A percentile compares a stretch with the other conserved stretches of the same genome.
Evolutionary conservation across 441 rosid genomes (phyloP).

Genomic region (Pelargonium myrrhifolium): DNA sequence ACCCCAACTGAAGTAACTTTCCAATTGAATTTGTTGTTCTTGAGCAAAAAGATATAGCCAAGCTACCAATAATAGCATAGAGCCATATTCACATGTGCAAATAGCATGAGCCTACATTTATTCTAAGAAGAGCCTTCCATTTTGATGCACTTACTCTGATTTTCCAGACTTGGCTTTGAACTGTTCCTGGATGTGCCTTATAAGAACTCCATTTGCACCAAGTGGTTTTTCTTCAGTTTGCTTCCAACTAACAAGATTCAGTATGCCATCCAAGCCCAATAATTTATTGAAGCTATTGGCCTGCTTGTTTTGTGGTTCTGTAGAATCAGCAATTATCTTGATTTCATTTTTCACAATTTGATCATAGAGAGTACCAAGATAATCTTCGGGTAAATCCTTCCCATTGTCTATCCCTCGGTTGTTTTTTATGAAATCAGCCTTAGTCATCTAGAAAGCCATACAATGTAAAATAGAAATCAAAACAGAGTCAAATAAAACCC

Average conservation of each 20-base stretch:
- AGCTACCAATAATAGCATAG: neutral
- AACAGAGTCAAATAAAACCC: conserved; percentile 9
- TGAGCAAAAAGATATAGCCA: neutral
- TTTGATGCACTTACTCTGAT: conserved; percentile 62
- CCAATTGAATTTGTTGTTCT: neutral
- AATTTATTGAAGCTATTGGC: conserved; percentile 79
- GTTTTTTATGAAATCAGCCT: conserved; percentile 80
- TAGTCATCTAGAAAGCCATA: conserved; percentile 63
- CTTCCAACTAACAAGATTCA: conserved; percentile 71
- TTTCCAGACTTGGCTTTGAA: conserved; percentile 85
- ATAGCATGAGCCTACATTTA: neutral
- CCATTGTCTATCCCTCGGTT: conserved; percentile 97
- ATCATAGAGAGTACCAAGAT: conserved; percentile 74
- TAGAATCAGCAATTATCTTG: conserved; percentile 76
- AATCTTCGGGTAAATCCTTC: conserved; percentile 93
- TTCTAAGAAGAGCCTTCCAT: neutral
- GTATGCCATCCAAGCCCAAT: conserved; percentile 89
- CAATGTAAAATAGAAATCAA: conserved; percentile 29
- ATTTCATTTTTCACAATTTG: conserved; percentile 88
- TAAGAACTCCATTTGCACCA: conserved; percentile 95
- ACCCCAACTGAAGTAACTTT: neutral
- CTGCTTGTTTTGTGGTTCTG: conserved; percentile 81
- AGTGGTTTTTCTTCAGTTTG: conserved; percentile 83
- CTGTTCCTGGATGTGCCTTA: conserved; percentile 90
- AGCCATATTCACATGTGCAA: neutral